These are phyloP conservation scores for Huntiella moniliformis DNA, from an alignment of 2,329 filamentous ascomycete species.

Conservation along the genomic window DNA sequence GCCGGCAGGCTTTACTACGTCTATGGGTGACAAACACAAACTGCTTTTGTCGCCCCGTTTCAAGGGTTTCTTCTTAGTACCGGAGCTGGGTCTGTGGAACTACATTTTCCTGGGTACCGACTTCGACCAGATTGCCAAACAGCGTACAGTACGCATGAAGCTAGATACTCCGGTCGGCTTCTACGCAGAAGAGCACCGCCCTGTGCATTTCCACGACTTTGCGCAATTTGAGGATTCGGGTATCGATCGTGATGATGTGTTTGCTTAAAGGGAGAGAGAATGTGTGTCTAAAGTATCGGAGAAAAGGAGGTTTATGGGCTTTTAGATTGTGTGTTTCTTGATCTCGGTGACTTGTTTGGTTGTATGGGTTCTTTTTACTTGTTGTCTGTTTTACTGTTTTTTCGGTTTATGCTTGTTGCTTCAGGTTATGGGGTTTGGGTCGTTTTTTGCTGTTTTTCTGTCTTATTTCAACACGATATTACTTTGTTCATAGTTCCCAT, in stretches of 20 bases:
- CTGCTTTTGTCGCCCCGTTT: constrained; percentile 84
- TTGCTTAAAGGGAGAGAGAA: constrained; percentile 40
- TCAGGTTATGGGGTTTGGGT: not conserved
- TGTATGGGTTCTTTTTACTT: not conserved
- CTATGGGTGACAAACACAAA: constrained; percentile 90
- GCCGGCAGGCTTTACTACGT: constrained; percentile 79
- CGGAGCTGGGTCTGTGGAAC: constrained; percentile 82
- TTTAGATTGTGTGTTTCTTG: not conserved
- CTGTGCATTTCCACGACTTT: constrained; percentile 93
- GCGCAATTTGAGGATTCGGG: constrained; percentile 93
- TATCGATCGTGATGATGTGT: constrained; percentile 83
- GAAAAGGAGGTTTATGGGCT: not conserved
- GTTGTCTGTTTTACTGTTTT: not conserved
- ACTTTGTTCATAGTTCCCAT: not conserved
- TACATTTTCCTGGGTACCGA: constrained; percentile 93
- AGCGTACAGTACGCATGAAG: constrained; percentile 63
- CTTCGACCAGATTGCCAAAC: constrained; percentile 80
- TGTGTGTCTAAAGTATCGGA: not conserved
- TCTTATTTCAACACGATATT: not conserved
- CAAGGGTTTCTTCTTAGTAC: constrained; percentile 87
- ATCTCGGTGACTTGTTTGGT: not conserved
- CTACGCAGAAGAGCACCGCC: constrained; percentile 82
- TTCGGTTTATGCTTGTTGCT: not conserved
- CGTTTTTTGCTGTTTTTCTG: not conserved
- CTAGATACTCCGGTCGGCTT: constrained; percentile 80